Base-by-base conservation (phyloP, 768 basidiomycete species). In the Vishniacozyma victoriae region DNA sequence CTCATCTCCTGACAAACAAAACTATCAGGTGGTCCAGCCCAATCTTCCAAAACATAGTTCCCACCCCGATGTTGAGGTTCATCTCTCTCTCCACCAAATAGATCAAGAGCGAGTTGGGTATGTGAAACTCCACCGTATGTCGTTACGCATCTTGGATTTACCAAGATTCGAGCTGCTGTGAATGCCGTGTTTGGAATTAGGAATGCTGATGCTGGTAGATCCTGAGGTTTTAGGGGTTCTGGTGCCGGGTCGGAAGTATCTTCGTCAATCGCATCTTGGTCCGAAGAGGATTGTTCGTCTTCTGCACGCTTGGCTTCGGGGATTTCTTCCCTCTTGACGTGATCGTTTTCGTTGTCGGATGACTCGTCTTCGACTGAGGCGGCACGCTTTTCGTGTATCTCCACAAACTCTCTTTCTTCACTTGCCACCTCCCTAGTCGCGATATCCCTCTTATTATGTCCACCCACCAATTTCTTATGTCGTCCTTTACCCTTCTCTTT, bases 71-170 rank as follows among this genome's bases (percentile, higher is more conserved):
- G 73, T 33, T 60, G 66, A 35, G 75, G 71, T 35, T 76, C 77
- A 40, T 87, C 83, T 19, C 82, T 82, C n/a, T 81, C 79, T 9
- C 76, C 74, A 0, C 92, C 93, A 62, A 96, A 97, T 59, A 99
- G 73, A 72, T 96, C 92, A 37, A 87, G 72, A n/a, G 93, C 92
- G 27, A 99, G 79, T 71, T 90, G 87, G 18, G 92, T 89, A 72
- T 99, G 93, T 55, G 84, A 87, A 3, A 97, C 93, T 3, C 93
- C 95, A 0, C 93, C 93, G 68, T 99, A 99, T 18, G 93, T 97
- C 27, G 93, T 97, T 44, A 93, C 87, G 70, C 92, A 97, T 14
- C 92, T 81, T 4, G 93, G 93, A 65, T 97, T 97, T 47, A 99
- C 84, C 56, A 99, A 71, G 60, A 99, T 95, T 45, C 91, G 78